Percentiles rank a stretch among this genome's conserved stretches.
Conservation (phyloP, 1,139 yeast species). For the Suzukiozyma palmioleophila region DNA sequence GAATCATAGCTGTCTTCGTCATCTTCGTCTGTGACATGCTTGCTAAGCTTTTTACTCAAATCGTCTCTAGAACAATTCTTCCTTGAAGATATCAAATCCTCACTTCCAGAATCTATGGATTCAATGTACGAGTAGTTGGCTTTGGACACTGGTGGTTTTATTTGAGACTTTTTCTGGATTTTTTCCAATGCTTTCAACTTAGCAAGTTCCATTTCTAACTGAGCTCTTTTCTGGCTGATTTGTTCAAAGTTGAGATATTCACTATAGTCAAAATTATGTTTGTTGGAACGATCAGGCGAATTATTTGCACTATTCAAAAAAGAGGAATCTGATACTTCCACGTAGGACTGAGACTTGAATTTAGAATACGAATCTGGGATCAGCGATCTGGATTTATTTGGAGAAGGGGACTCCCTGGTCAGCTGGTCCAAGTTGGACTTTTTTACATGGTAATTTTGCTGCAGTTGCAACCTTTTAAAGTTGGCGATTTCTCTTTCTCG, state of each 20-base stretch:
- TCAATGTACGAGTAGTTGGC: conserved; percentile 9
- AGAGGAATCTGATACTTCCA: not conserved
- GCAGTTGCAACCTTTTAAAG: conserved; percentile 29
- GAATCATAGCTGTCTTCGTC: conserved; percentile 15
- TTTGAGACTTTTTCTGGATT: conserved; percentile 12
- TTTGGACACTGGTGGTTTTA: conserved; percentile 5
- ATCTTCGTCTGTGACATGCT: conserved; percentile 24
- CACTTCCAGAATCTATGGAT: conserved; percentile 28
- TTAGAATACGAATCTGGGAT: conserved; percentile 6
- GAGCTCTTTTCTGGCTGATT: conserved; percentile 31
- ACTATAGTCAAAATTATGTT: conserved; percentile 7
- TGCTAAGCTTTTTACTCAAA: conserved; percentile 32
- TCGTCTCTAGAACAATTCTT: conserved; percentile 33
- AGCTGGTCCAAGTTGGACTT: not conserved
- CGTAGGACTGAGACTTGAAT: conserved; percentile 1
- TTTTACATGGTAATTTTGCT: conserved; percentile 21
- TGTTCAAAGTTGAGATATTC: conserved; percentile 19
- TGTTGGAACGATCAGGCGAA: too few species aligned
- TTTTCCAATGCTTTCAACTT: conserved; percentile 35
- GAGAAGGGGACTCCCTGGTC: conserved; percentile 12
- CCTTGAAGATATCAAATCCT: conserved; percentile 32
- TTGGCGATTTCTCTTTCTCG: conserved; percentile 31
- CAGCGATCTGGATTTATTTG: not conserved
- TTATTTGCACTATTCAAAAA: conserved; percentile 5
- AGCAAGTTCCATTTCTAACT: conserved; percentile 37